A percentile compares a stretch with the other conserved stretches of the same genome.
phyloP scores from a whole-genome alignment of 192 early-diverging fungal genomes.

The Chytriomyces sp. region DNA sequence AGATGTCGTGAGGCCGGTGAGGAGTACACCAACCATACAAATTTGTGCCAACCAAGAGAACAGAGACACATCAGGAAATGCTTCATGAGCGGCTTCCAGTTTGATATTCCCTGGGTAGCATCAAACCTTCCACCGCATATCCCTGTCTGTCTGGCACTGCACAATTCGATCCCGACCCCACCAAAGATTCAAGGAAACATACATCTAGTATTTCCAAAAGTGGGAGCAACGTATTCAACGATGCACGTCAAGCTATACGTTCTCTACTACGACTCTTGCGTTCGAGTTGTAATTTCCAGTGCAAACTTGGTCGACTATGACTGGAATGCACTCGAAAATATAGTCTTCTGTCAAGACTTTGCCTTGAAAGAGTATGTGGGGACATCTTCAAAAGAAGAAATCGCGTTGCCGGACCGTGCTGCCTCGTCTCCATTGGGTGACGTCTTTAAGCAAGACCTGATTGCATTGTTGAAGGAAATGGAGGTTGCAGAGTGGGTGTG shows the following conservation, averaged over 20 bases:
- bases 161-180: neutral
- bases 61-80: neutral
- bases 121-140: conserved; percentile 15
- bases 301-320: conserved; percentile 46
- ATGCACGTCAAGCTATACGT: conserved; percentile 42
- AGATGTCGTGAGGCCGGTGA: neutral
- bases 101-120: conserved; percentile 21
- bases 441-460: conserved; percentile 15
- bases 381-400: neutral
- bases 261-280: conserved; percentile 20
- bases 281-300: conserved; percentile 35
- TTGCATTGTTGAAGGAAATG: conserved; percentile 33
- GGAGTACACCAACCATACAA: neutral
- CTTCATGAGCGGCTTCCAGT: conserved; percentile 23
- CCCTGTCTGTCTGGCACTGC: conserved; percentile 12
- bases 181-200: conserved; percentile 21
- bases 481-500: conserved; percentile 7
- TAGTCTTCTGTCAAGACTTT: conserved; percentile 26
- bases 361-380: neutral
- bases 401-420: conserved; percentile 11
- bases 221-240: neutral
- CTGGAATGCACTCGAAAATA: conserved; percentile 41
- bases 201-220: conserved; percentile 16
- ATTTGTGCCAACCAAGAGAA: neutral
- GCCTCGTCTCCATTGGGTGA: neutral